These are phyloP conservation scores for Fomitopsis palustris DNA, from an alignment of 1,284 basidiomycete species.

Conservation along the genomic window DNA sequence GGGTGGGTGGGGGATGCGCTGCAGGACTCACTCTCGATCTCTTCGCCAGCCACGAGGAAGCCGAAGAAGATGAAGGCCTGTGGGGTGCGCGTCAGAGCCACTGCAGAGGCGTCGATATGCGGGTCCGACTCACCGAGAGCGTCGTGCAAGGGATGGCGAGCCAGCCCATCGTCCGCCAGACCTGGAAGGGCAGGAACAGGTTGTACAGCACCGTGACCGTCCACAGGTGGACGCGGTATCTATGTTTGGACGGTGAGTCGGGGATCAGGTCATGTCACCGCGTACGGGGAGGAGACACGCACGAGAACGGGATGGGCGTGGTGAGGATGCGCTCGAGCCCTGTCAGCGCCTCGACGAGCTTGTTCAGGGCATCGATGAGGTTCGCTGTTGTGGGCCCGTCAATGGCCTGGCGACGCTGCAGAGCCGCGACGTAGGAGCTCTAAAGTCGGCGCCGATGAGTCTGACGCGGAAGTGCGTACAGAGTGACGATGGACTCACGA, in stretches of 20 bases:
- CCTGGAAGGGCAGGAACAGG: constrained; percentile 64
- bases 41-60: constrained; percentile 66
- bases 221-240: constrained; percentile 67
- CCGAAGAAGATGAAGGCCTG: constrained; percentile 64
- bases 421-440: constrained; percentile 62
- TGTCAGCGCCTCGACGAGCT: constrained; percentile 65
- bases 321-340: constrained; percentile 75
- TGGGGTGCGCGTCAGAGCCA: too few species aligned
- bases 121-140: too few species aligned
- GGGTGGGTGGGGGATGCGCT: constrained; percentile 5
- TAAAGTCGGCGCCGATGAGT: constrained; percentile 20
- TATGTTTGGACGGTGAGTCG: too few species aligned
- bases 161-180: constrained; percentile 58
- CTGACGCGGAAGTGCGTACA: background rate
- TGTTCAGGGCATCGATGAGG: constrained; percentile 49
- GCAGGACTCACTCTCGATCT: constrained; percentile 60
- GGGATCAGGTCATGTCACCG: background rate
- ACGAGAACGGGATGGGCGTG: constrained; percentile 80
- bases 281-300: background rate
- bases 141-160: constrained; percentile 49
- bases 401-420: constrained; percentile 56
- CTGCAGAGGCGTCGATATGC: too few species aligned
- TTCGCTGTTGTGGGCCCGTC: constrained; percentile 69
- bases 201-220: constrained; percentile 57
- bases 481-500: constrained; percentile 46